Conservation (phyloP, 352 stramenopile genomes). For the Pythium diclinum region DNA sequence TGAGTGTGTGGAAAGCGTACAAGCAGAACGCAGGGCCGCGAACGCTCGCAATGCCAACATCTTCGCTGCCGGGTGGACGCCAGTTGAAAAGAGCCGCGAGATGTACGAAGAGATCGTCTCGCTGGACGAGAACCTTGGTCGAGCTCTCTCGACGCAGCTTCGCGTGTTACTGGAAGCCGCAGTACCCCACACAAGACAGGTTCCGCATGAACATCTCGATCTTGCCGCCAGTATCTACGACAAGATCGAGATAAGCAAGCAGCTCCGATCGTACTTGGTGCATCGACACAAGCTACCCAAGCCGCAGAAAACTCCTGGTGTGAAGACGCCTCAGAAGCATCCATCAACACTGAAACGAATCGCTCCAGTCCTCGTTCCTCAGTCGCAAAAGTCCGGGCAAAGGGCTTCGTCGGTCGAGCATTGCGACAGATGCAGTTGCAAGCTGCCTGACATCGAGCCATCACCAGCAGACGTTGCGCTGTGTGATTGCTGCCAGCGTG, state of each 20-base stretch:
- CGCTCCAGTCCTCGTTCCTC: too few relatives aligned
- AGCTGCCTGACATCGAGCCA: neutral
- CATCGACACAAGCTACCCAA: neutral
- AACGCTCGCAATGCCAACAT: neutral
- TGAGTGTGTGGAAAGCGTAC: neutral
- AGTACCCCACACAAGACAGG: neutral
- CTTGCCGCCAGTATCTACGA: neutral
- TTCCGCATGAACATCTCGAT: neutral
- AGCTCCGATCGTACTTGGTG: neutral
- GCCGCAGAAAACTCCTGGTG: too few relatives aligned
- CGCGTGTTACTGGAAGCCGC: neutral
- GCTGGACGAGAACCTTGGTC: neutral
- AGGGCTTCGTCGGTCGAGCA: neutral
- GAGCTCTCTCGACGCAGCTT: neutral
- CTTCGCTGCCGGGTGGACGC: neutral
- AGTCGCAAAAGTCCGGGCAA: neutral
- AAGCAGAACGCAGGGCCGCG: neutral
- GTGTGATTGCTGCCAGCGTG: constrained; percentile 1
- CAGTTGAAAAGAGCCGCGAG: neutral
- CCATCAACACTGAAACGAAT: too few relatives aligned
- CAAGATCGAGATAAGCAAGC: neutral
- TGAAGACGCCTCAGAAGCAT: too few relatives aligned
- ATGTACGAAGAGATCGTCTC: neutral
- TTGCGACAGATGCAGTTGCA: neutral
- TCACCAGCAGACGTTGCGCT: neutral